Evolutionary conservation across 1,139 yeast genomes (phyloP).

Genomic region (Saccharomycopsis phalli): DNA sequence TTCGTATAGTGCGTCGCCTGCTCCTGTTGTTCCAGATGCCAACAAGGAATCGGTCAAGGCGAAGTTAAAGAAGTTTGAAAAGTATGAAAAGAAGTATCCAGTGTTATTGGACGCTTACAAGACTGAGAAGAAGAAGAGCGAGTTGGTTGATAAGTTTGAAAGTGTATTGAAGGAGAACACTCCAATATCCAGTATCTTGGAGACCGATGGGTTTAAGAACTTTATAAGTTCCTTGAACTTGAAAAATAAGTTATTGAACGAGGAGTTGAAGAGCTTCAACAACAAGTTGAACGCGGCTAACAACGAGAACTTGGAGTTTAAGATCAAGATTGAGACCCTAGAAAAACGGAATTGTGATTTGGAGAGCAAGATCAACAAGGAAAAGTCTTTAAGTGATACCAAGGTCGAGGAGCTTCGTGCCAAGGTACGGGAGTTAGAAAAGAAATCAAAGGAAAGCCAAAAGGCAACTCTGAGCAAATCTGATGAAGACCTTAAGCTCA

Average conservation of each 20-base stretch:
- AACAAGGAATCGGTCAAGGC: constrained; percentile 39
- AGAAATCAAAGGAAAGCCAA: constrained; percentile 7
- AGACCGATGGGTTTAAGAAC: constrained; percentile 54
- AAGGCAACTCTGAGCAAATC: constrained; percentile 22
- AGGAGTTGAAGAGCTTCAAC: constrained; percentile 35
- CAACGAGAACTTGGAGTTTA: constrained; percentile 11
- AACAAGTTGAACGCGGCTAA: constrained; percentile 20
- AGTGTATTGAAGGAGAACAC: constrained; percentile 68
- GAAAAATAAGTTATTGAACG: constrained; percentile 44
- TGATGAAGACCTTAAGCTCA: constrained; percentile 12
- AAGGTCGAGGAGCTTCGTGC: constrained; percentile 2
- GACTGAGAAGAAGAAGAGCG: constrained; percentile 61
- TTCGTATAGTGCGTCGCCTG: neutral
- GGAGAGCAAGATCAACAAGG: constrained; percentile 25
- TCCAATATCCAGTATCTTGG: constrained; percentile 68
- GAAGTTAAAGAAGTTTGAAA: constrained; percentile 67
- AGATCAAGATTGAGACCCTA: constrained; percentile 25
- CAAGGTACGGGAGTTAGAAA: constrained; percentile 17
- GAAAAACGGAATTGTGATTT: constrained; percentile 26
- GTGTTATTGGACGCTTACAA: constrained; percentile 74
- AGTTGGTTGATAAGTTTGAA: constrained; percentile 59
- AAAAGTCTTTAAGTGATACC: neutral
- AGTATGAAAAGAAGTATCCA: constrained; percentile 88
- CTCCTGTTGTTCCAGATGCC: neutral
- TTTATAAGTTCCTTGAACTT: constrained; percentile 51